A percentile compares a stretch with the other conserved stretches of the same genome.
Conservation (phyloP, 1,284 basidiomycete genomes). For the Rhodotorula sp. region DNA sequence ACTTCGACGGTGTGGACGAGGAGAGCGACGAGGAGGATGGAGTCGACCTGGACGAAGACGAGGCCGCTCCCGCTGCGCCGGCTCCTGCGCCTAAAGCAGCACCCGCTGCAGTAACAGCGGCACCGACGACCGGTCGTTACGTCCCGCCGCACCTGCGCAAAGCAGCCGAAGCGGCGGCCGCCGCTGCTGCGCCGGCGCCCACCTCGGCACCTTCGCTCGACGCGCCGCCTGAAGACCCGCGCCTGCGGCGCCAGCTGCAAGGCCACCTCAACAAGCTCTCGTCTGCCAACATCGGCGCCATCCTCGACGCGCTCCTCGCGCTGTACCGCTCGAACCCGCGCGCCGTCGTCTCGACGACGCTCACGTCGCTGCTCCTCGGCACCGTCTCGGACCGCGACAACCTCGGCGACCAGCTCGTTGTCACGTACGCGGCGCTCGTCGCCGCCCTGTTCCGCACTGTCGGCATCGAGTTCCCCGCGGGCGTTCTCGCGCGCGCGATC, state of each 20-base stretch:
- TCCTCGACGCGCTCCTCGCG: constrained; percentile 74
- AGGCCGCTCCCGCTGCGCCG: constrained; percentile 38
- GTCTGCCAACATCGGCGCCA: constrained; percentile 69
- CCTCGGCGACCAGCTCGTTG: constrained; percentile 81
- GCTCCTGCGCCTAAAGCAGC: constrained; percentile 17
- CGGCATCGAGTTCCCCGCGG: constrained; percentile 84
- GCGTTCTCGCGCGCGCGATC: constrained; percentile 40
- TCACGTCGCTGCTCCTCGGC: constrained; percentile 77
- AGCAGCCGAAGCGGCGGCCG: constrained; percentile 50
- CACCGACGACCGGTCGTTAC: constrained; percentile 48
- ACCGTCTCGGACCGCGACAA: constrained; percentile 79
- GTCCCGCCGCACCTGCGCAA: constrained; percentile 58
- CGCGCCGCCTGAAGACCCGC: constrained; percentile 48
- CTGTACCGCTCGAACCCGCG: constrained; percentile 76
- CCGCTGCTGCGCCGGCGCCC: constrained; percentile 10
- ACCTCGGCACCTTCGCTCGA: constrained; percentile 10
- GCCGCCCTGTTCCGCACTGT: constrained; percentile 79
- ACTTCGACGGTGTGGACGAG: constrained; percentile 37
- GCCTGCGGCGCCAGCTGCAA: constrained; percentile 68
- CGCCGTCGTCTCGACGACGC: constrained; percentile 77
- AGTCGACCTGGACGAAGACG: constrained; percentile 32
- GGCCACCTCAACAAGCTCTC: constrained; percentile 53
- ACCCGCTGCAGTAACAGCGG: constrained; percentile 15
- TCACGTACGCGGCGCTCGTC: constrained; percentile 85
- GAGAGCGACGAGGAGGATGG: constrained; percentile 33